Conservation (phyloP, 805 yeast genomes). For the Lipomyces yamanashiensis region DNA sequence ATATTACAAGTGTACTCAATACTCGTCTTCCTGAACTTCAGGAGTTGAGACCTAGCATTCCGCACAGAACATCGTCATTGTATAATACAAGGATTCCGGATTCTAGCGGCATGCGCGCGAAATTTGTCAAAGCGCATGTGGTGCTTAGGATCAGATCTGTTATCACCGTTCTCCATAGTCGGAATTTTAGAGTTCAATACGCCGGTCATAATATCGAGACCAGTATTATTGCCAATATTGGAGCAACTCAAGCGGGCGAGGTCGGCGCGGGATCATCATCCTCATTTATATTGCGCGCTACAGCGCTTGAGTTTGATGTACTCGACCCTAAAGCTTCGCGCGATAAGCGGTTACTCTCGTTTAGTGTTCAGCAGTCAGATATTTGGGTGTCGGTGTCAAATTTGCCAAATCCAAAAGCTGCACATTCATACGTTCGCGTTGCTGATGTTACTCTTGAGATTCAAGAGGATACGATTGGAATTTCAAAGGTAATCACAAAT, state of each 20-base stretch:
- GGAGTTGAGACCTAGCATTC: not conserved
- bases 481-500: constrained; percentile 11
- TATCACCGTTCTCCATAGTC: constrained; percentile 14
- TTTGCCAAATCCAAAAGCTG: constrained; percentile 9
- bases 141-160: constrained; percentile 18
- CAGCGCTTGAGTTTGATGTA: constrained; percentile 27
- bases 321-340: constrained; percentile 15
- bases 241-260: not conserved
- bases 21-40: not conserved
- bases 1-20: constrained; percentile 7
- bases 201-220: constrained; percentile 25
- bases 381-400: constrained; percentile 18
- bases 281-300: constrained; percentile 24
- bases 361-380: constrained; percentile 19
- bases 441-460: constrained; percentile 23
- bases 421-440: constrained; percentile 18
- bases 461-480: constrained; percentile 23
- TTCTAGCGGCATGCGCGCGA: not conserved
- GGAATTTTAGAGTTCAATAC: constrained; percentile 18
- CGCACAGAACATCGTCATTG: not conserved
- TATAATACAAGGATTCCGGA: not conserved
- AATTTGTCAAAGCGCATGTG: constrained; percentile 13
- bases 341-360: constrained; percentile 14
- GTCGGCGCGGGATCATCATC: not conserved
- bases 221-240: constrained; percentile 11